Evolutionary conservation across 179 eudicot species (phyloP), one percentile per base, ranked within the genome.

Genomic region (Carnegiea gigantea): DNA sequence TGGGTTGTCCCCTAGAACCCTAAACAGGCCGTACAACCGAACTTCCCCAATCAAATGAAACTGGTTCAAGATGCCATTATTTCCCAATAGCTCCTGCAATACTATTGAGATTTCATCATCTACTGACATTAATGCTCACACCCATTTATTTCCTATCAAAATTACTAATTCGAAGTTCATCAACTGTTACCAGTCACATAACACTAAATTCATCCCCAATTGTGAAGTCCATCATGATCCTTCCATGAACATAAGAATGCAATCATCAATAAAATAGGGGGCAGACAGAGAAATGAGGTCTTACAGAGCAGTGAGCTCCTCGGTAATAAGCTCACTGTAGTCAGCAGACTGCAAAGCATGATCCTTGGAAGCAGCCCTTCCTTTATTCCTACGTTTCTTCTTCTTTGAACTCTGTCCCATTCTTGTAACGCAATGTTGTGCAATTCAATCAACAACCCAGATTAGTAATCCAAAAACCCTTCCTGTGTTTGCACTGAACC

Each of bases 221-320:
- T 46, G n/a, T 5, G 9, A 70, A 75, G 13, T 51, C 62, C 64
- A 24, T 15, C 9, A 28, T 51, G 12, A 75, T 49, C 60, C 51
- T 28, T 12, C 12, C 77, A 74, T 10, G 33, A 48, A 13, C 36
- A 74, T 24, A 74, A 74, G 54, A 46, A 44, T 0, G 12, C 65
- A 51, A 28, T 48, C 2, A 81, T 13, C 51, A 75, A 60, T 10
- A 60, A 43, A n/a, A n/a, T 12, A 9, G 6, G 54, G 65, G 17
- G 68, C 10, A 78, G 38, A 17, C 0, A 21, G 15, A 76, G 21
- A 82, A 54, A 53, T 23, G 48, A 49, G 21, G 23, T 40, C 93
- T 85, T 86, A 96, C 99, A 96, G 76, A 54, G 98, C 98, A 70
- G 98, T 96, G 54, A 96, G 68, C 75, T 96, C 99, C 82, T 96